Evolutionary conservation across 225 moss, liverwort and hornwort species (phyloP).

Genomic region (Neckera pumila): DNA sequence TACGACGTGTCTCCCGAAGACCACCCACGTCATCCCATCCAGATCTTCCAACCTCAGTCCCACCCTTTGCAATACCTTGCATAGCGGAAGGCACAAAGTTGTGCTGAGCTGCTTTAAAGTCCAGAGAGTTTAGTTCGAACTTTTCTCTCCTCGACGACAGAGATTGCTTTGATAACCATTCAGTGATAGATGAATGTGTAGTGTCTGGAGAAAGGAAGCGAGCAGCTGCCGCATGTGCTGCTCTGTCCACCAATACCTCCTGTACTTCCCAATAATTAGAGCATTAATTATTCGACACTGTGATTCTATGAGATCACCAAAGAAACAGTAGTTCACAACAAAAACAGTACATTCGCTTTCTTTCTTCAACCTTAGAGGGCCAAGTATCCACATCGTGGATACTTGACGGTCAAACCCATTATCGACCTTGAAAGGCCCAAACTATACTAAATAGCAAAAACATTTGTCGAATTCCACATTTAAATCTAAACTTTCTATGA

Average conservation of each 20-base stretch:
- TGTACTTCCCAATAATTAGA: constrained; percentile 15
- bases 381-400: background rate
- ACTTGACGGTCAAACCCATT: background rate
- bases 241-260: constrained; percentile 96
- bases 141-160: constrained; percentile 14
- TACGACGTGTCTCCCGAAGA: constrained; percentile 58
- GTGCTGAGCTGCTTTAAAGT: constrained; percentile 67
- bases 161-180: constrained; percentile 24
- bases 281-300: background rate
- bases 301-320: background rate
- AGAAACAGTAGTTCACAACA: background rate
- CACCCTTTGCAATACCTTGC: constrained; percentile 72
- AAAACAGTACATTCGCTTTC: background rate
- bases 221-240: constrained; percentile 90
- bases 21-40: constrained; percentile 99
- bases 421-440: background rate
- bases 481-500: background rate
- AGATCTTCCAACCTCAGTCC: constrained; percentile 36
- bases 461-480: background rate
- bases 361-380: background rate
- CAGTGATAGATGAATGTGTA: constrained; percentile 5
- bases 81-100: constrained; percentile 82
- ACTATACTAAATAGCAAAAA: background rate
- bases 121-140: constrained; percentile 59
- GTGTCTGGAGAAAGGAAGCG: constrained; percentile 57